Evolutionary conservation across 345 rosid species (phyloP), one percentile per base, ranked within the genome.

Genomic region (Salix dunnii): DNA sequence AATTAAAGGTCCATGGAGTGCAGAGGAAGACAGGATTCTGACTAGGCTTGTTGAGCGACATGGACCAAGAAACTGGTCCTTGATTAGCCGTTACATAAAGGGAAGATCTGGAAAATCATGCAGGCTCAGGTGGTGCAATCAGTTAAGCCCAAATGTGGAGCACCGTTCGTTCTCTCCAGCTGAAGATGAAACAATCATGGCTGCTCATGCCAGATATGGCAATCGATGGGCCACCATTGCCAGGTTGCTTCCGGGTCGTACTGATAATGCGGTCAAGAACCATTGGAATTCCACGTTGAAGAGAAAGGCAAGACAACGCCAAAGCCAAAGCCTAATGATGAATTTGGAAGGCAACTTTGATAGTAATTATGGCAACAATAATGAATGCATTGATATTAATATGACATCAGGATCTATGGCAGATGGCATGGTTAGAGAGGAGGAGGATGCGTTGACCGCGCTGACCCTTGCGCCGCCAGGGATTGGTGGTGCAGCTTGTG

Each of bases 1-100:
- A 72, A 88, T 90, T 70, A 90, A 87, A 75, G 93, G 93, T 53
- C 93, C 93, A 0, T 90, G 93, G 93, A 90, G 93, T 46, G 89
- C 93, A 0, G 93, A 90, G 70, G 93, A 90, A 72, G 93, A 90
- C 78, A 77, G 84, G 86, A 81, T 88, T 68, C 76, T 90, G 68
- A 87, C 90, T 8, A 81, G 84, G 4, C 87, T 90, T 8, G 91
- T 90, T 6, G 89, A 87, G 21, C 78, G 81, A 49, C 85, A 86
- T 14, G 92, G 92, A 20, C 84, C 92, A 0, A 78, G 90, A 36
- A 89, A 87, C 70, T 89, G 91, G 93, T 78, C 90, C 64, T 79
- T 84, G 65, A 88, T 88, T 7, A 84, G 93, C 77, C 86, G 87
- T 10, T 72, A 82, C 72, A 82, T 88, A 49, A 87, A 84, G 76